phyloP scores from a whole-genome alignment of 495 filamentous ascomycete species.

The Apodospora peruviana region DNA sequence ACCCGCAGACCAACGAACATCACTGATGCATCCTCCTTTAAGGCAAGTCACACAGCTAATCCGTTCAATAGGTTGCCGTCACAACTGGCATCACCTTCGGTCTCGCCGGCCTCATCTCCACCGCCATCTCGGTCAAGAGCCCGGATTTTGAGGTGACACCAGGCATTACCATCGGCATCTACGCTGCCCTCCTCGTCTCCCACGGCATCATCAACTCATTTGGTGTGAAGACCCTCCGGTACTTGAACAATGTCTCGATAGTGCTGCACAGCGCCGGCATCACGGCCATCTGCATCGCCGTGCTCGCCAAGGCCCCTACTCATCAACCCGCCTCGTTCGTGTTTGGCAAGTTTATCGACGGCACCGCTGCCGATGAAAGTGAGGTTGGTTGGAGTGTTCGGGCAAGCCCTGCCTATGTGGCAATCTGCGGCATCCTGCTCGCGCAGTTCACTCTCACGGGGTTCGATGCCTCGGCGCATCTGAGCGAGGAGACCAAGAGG shows the following conservation, averaged over 20 bases:
- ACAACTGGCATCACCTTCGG: conserved; percentile 65
- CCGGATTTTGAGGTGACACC: conserved; percentile 43
- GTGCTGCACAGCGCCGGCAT: conserved; percentile 55
- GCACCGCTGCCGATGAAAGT: conserved; percentile 36
- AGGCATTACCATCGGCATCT: conserved; percentile 54
- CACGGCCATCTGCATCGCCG: conserved; percentile 49
- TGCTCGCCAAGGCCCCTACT: conserved; percentile 56
- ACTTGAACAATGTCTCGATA: conserved; percentile 59
- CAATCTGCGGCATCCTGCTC: conserved; percentile 48
- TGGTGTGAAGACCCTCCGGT: conserved; percentile 49
- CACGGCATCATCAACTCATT: conserved; percentile 56
- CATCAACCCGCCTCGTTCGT: conserved; percentile 57
- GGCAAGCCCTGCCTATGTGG: conserved; percentile 43
- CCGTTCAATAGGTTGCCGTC: conserved; percentile 53
- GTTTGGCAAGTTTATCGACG: conserved; percentile 53
- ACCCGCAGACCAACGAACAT: too few species aligned
- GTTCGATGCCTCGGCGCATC: conserved; percentile 34
- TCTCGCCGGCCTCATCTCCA: conserved; percentile 55
- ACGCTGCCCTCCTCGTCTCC: conserved; percentile 53
- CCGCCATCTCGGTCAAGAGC: conserved; percentile 51
- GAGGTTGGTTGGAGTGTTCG: conserved; percentile 40
- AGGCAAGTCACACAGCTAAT: too few species aligned
- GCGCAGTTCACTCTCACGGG: conserved; percentile 48
- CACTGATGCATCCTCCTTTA: too few species aligned
- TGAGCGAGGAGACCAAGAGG: conserved; percentile 54